phyloP scores from a whole-genome alignment of 2,329 filamentous ascomycete species.

The Scedosporium boydii region DNA sequence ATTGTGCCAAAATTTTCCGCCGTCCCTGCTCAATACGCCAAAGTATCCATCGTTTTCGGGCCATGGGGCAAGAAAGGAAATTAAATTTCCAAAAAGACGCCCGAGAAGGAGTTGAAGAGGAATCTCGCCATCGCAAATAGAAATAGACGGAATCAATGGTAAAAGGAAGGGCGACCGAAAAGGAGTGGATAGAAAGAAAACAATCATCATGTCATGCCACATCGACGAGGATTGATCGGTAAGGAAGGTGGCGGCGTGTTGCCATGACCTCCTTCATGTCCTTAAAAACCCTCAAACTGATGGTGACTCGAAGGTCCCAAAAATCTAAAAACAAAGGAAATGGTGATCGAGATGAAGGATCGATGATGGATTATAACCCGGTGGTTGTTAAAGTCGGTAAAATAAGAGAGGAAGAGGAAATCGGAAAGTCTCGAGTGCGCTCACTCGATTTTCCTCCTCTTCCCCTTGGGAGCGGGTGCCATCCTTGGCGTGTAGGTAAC shows the following conservation, averaged over 20 bases:
- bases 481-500: slow-evolving; percentile 84
- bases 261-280: background rate
- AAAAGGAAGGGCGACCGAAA: background rate
- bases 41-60: background rate
- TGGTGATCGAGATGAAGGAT: background rate
- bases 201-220: slow-evolving; percentile 2
- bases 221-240: background rate
- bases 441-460: slow-evolving; percentile 65
- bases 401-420: background rate
- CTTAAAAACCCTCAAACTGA: background rate
- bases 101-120: background rate
- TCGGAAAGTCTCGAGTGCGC: background rate
- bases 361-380: background rate
- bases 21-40: background rate
- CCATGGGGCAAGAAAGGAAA: background rate
- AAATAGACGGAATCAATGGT: background rate
- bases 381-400: background rate
- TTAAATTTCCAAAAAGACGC: background rate
- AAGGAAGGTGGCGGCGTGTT: background rate
- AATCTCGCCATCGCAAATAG: background rate
- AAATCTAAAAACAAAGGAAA: slow-evolving; percentile 2
- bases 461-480: slow-evolving; percentile 83
- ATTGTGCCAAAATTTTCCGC: background rate
- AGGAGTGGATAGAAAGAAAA: background rate
- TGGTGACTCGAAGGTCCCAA: background rate